Conservation (phyloP, 495 filamentous ascomycete genomes). For the Penicillium canescens region DNA sequence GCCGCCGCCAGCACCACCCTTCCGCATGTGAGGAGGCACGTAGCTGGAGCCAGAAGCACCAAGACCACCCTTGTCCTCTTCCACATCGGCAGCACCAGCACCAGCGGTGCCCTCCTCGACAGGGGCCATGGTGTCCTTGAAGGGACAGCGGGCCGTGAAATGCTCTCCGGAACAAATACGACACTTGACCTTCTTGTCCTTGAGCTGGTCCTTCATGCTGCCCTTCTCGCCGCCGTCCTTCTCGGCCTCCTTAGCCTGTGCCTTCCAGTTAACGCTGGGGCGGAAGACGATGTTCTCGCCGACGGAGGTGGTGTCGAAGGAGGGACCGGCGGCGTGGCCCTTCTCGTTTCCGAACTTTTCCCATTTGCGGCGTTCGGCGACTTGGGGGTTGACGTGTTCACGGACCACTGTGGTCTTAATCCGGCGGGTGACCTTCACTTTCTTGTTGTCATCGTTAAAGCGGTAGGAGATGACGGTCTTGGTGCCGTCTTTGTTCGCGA, state of each 20-base stretch:
- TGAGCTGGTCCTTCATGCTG: slow-evolving; percentile 85
- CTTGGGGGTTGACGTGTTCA: slow-evolving; percentile 92
- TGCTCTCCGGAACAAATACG: slow-evolving; percentile 98
- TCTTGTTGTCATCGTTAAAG: slow-evolving; percentile 90
- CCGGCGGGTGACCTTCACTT: slow-evolving; percentile 92
- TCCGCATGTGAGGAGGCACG: slow-evolving; percentile 88
- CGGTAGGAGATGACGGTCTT: slow-evolving; percentile 91
- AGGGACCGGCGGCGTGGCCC: slow-evolving; percentile 64
- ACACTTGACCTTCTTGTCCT: slow-evolving; percentile 99
- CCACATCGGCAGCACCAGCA: slow-evolving; percentile 54
- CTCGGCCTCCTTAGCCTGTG: slow-evolving; percentile 78
- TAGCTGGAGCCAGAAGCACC: slow-evolving; percentile 76
- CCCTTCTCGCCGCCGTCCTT: slow-evolving; percentile 70
- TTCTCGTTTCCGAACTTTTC: slow-evolving; percentile 88
- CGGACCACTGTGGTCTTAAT: slow-evolving; percentile 87
- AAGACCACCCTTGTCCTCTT: slow-evolving; percentile 54
- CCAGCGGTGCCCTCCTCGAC: slow-evolving; percentile 64
- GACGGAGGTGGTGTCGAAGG: slow-evolving; percentile 83
- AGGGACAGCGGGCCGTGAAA: slow-evolving; percentile 93
- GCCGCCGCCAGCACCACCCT: slow-evolving; percentile 64
- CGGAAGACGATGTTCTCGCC: slow-evolving; percentile 98
- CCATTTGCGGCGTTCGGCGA: slow-evolving; percentile 91
- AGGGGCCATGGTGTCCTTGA: slow-evolving; percentile 80
- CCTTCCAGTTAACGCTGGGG: slow-evolving; percentile 86
- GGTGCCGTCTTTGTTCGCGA: slow-evolving; percentile 94